Evolutionary conservation across 2,329 filamentous ascomycete genomes (phyloP), one percentile per base, ranked within the genome.

Genomic region (Xylaria sp.): DNA sequence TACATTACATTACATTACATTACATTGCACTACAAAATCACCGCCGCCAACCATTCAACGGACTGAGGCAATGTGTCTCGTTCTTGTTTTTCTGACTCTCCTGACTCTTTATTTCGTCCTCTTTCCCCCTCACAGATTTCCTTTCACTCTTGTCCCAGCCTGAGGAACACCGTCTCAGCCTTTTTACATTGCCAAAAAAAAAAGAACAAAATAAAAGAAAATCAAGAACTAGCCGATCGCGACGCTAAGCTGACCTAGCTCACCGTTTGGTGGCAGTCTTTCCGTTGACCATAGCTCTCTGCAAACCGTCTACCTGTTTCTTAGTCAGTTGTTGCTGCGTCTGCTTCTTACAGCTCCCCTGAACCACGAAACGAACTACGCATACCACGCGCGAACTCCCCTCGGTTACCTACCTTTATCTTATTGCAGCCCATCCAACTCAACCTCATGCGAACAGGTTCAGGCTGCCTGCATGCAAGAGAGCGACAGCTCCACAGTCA

Each of bases 391-490:
- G 72, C 74, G 75, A 77, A 76, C 75, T 64, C 45, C 63, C 36
- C 61, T 69, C 79, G 77, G 79, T 72, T 79, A 76, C 74, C 74
- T 73, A 73, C 79, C 70, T 75, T 71, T 72, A 65, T 76, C 72
- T 77, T 75, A 78, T 78, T 80, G 76, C 77, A 77, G 75, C 70
- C 66, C 71, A 68, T 69, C 75, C 74, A 78, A 77, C 75, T 73
- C 71, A 71, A 69, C 71, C 74, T 75, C 74, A 79, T 81, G 79
- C 79, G 80, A 82, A 82, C 80, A 81, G 78, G 79, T 81, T 81
- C 79, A 77, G 81, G 80, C 74, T 80, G 78, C 75, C 77, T 79
- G 80, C 81, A 82, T 81, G 76, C 77, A 75, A 79, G 77, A 77
- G 73, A 76, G 74, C 73, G 70, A 72, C 63, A 73, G 75, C 74